Evolutionary conservation across 441 rosid species (phyloP).

Genomic region (Jatropha multifida): DNA sequence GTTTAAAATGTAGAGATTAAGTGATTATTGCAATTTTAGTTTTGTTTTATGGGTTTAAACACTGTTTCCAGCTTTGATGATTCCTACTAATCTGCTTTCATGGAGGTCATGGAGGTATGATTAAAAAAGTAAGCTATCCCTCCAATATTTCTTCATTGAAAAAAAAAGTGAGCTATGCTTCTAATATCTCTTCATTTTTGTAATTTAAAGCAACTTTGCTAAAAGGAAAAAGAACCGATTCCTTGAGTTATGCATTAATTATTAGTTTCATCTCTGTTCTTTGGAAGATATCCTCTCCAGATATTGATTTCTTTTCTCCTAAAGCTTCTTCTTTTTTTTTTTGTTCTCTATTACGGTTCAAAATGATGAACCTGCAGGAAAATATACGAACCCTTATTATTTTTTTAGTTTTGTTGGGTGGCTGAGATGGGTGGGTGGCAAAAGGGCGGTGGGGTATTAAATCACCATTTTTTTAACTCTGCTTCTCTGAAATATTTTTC

Average conservation of each 20-base stretch:
- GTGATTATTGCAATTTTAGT: neutral
- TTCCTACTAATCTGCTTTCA: neutral
- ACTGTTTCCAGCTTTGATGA: neutral
- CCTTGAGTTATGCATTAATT: neutral
- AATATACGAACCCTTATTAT: neutral
- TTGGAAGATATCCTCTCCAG: no score
- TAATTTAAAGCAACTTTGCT: neutral
- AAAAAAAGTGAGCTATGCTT: no score
- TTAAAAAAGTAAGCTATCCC: neutral
- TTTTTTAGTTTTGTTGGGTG: neutral
- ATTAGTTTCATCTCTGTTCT: neutral
- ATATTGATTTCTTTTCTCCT: no score
- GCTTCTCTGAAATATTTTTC: neutral
- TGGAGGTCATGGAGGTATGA: neutral
- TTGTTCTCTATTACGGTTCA: neutral
- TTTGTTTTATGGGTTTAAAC: constrained; percentile 1
- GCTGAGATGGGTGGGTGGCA: neutral
- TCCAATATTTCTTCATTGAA: neutral
- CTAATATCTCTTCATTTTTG: neutral
- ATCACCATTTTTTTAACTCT: neutral
- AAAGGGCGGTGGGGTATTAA: neutral
- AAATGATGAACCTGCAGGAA: constrained; percentile 8
- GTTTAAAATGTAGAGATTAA: neutral
- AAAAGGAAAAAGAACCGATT: neutral
- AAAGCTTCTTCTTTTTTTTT: neutral